These are phyloP conservation scores for Oldenlandia corymbosa DNA, from an alignment of 257 asterid species.

Conservation along the genomic window DNA sequence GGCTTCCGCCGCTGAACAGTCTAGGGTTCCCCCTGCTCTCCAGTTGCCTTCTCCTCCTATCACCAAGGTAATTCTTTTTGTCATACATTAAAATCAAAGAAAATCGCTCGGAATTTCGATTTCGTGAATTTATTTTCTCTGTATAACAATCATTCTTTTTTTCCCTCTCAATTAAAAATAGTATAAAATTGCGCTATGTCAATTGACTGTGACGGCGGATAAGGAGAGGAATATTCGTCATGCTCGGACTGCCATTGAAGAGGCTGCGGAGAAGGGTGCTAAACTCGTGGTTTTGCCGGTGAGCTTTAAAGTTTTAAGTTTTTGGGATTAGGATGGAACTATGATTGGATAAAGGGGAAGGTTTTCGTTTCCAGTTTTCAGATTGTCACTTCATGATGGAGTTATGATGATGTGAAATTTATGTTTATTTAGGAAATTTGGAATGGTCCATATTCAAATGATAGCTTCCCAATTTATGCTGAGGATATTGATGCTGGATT, in stretches of 20 bases:
- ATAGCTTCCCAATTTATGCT: constrained; percentile 87
- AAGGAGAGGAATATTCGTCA: constrained; percentile 73
- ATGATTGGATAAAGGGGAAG: no score
- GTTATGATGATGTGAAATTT: not conserved
- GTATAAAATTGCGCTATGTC: constrained; percentile 86
- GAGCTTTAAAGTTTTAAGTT: not conserved
- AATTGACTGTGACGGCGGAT: constrained; percentile 74
- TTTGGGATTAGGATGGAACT: no score
- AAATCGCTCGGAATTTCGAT: not conserved
- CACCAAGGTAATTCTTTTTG: constrained; percentile 38
- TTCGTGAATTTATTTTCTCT: not conserved
- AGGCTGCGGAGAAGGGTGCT: constrained; percentile 83
- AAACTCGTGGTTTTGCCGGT: constrained; percentile 88
- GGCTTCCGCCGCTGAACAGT: constrained; percentile 58
- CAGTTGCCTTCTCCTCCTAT: constrained; percentile 52
- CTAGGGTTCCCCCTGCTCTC: constrained; percentile 67
- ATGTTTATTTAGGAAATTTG: constrained; percentile 71
- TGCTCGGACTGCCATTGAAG: constrained; percentile 70
- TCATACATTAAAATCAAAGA: no score
- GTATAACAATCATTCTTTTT: not conserved
- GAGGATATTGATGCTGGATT: constrained; percentile 94
- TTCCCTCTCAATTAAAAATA: constrained; percentile 20
- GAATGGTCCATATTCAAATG: constrained; percentile 95
- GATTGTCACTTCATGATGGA: not conserved
- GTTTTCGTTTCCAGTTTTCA: not conserved